Percentiles rank a stretch among this genome's conserved stretches.
Conservation (phyloP, 2,329 filamentous ascomycete species). For the Eurotiales sp. region DNA sequence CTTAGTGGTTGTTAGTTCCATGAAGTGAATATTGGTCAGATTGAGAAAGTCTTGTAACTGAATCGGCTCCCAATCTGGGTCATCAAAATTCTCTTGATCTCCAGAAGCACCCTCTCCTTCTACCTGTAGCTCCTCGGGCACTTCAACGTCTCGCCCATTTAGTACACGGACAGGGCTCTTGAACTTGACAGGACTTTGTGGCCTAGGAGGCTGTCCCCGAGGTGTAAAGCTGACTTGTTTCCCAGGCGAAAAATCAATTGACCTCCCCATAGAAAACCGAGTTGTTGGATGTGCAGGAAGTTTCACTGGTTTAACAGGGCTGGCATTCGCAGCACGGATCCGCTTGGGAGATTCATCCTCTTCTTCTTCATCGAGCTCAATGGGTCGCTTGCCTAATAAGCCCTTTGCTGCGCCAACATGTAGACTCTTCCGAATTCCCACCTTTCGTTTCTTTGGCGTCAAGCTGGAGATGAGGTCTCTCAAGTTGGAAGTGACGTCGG, state of each 20-base stretch:
- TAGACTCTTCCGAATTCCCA: constrained; percentile 70
- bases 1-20: constrained; percentile 97
- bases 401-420: constrained; percentile 71
- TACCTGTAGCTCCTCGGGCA: constrained; percentile 26
- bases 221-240: constrained; percentile 51
- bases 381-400: constrained; percentile 69
- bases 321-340: constrained; percentile 67
- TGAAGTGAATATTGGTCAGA: constrained; percentile 94
- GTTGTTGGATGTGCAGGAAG: constrained; percentile 64
- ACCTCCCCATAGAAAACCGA: constrained; percentile 45
- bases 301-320: constrained; percentile 71
- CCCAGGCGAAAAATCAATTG: constrained; percentile 28
- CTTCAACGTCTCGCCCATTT: constrained; percentile 15
- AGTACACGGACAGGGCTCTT: constrained; percentile 30
- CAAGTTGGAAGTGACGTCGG: constrained; percentile 63
- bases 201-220: constrained; percentile 24
- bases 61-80: constrained; percentile 57
- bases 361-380: constrained; percentile 65
- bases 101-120: constrained; percentile 41
- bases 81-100: constrained; percentile 41
- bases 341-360: constrained; percentile 58
- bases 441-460: constrained; percentile 67
- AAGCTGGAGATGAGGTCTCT: constrained; percentile 75
- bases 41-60: constrained; percentile 90
- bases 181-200: constrained; percentile 18